Conservation (phyloP, 768 basidiomycete species). For the Leccinellum albellum region DNA sequence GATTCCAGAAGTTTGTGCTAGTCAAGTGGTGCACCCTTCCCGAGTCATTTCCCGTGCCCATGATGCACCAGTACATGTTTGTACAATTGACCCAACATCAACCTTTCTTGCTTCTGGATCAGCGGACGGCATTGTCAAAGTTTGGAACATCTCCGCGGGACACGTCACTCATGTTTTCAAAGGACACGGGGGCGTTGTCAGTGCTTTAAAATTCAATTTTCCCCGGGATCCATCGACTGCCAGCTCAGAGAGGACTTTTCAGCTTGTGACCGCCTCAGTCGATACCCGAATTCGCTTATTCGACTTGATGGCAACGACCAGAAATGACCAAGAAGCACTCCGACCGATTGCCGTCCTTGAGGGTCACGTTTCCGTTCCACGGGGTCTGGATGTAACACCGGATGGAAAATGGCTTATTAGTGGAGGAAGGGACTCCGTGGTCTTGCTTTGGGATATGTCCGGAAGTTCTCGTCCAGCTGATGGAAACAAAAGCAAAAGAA, state of each 20-base stretch:
- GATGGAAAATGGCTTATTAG: conserved; percentile 91
- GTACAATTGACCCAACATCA: conserved; percentile 78
- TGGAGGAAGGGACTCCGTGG: conserved; percentile 90
- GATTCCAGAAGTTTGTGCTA: conserved; percentile 49
- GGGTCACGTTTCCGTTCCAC: conserved; percentile 91
- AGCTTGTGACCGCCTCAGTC: conserved; percentile 85
- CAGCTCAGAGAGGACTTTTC: conserved; percentile 53
- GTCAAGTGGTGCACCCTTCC: conserved; percentile 58
- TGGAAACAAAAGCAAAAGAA: conserved; percentile 35
- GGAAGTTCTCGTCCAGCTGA: not conserved
- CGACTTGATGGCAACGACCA: conserved; percentile 67
- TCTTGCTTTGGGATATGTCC: conserved; percentile 84
- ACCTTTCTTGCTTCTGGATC: conserved; percentile 93
- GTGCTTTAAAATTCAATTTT: conserved; percentile 83
- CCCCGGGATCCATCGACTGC: conserved; percentile 56
- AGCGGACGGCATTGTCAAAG: conserved; percentile 94
- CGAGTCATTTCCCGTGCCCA: conserved; percentile 84
- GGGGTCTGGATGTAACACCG: conserved; percentile 78
- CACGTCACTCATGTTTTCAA: conserved; percentile 93
- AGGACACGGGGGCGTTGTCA: conserved; percentile 97
- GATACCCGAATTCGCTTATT: conserved; percentile 93
- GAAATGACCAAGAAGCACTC: conserved; percentile 50
- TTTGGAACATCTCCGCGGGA: conserved; percentile 87
- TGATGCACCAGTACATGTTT: conserved; percentile 91
- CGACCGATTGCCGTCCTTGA: conserved; percentile 82